phyloP scores from a whole-genome alignment of 257 asterid genomes.

The Lithospermum erythrorhizon region DNA sequence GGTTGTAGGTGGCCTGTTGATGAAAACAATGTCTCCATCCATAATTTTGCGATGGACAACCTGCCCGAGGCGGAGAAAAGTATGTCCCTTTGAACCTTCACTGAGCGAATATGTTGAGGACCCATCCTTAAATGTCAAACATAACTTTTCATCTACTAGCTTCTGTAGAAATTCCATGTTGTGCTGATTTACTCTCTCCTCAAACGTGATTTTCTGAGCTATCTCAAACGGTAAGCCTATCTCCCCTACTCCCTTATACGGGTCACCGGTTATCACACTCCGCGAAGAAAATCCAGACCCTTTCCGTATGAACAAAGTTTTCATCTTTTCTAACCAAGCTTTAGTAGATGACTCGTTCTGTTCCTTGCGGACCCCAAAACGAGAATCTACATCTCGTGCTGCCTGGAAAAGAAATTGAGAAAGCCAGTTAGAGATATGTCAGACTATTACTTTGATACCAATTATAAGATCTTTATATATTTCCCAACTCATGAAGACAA shows the following conservation, averaged over 20 bases:
- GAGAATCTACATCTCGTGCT: conserved; percentile 82
- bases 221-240: conserved; percentile 84
- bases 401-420: conserved; percentile 33
- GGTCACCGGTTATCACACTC: conserved; percentile 92
- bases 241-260: conserved; percentile 82
- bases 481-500: too few relatives aligned
- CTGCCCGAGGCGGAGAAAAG: conserved; percentile 83
- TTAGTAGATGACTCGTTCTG: conserved; percentile 60
- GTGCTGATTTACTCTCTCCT: conserved; percentile 77
- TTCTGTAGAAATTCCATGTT: conserved; percentile 65
- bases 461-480: neutral
- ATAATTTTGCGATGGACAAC: conserved; percentile 81
- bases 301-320: conserved; percentile 80
- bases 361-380: conserved; percentile 74
- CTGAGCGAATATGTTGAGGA: conserved; percentile 58
- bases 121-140: conserved; percentile 81
- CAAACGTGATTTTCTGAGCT: conserved; percentile 86
- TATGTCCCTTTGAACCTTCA: conserved; percentile 95
- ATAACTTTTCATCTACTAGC: conserved; percentile 74
- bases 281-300: conserved; percentile 99
- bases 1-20: conserved; percentile 94
- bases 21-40: conserved; percentile 93
- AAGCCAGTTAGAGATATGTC: neutral
- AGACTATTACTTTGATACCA: neutral
- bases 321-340: conserved; percentile 98